These are phyloP conservation scores for Apiosordaria backusii DNA, from an alignment of 495 filamentous ascomycete genomes.

Conservation along the genomic window DNA sequence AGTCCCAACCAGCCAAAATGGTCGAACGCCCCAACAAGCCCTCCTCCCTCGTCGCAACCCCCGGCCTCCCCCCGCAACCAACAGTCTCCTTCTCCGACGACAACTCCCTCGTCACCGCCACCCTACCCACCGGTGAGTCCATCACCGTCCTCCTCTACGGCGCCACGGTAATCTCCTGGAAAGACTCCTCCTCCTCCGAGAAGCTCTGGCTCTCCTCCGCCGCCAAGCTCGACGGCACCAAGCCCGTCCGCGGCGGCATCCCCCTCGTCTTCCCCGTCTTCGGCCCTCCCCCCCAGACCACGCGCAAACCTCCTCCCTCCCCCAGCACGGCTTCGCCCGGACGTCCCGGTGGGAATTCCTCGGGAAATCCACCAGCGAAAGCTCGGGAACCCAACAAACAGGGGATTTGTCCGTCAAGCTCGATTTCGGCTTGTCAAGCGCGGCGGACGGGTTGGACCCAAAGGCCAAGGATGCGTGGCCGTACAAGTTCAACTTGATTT, in stretches of 20 bases:
- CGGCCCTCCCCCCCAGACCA: slow-evolving; percentile 68
- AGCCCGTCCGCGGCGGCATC: slow-evolving; percentile 71
- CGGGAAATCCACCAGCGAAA: slow-evolving; percentile 63
- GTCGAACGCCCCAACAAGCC: slow-evolving; percentile 86
- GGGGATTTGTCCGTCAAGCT: slow-evolving; percentile 74
- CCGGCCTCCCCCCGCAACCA: slow-evolving; percentile 59
- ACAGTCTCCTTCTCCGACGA: slow-evolving; percentile 64
- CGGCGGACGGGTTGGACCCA: slow-evolving; percentile 59
- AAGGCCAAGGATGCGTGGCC: slow-evolving; percentile 67
- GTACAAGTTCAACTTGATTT: slow-evolving; percentile 82
- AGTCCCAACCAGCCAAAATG: slow-evolving; percentile 37
- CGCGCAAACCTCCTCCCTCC: slow-evolving; percentile 66
- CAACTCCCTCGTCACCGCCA: slow-evolving; percentile 63
- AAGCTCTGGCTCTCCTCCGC: slow-evolving; percentile 84
- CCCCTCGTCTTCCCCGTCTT: slow-evolving; percentile 97
- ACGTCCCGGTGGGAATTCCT: slow-evolving; percentile 76
- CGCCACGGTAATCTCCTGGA: slow-evolving; percentile 92
- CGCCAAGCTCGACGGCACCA: slow-evolving; percentile 59
- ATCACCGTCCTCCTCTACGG: slow-evolving; percentile 84
- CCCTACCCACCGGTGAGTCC: slow-evolving; percentile 78
- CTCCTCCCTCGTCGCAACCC: slow-evolving; percentile 65
- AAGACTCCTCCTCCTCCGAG: slow-evolving; percentile 71
- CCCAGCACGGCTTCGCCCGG: slow-evolving; percentile 96
- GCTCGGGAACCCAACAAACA: slow-evolving; percentile 27
- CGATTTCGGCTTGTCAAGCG: slow-evolving; percentile 79